phyloP scores from a whole-genome alignment of 768 basidiomycete species.

The Leccinum truebloodii region DNA sequence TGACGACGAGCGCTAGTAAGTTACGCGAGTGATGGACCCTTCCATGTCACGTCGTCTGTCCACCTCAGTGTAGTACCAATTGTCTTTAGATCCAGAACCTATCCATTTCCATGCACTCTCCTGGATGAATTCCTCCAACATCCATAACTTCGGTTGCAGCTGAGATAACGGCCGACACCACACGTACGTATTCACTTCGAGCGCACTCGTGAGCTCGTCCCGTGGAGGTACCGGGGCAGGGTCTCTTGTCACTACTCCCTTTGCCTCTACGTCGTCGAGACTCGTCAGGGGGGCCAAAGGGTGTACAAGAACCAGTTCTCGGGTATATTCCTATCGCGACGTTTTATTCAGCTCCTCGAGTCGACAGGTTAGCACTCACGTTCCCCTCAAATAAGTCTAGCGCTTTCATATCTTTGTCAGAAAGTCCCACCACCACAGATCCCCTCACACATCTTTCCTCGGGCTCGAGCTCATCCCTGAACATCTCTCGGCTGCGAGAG shows the following conservation, averaged over 20 bases:
- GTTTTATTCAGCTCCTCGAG: neutral
- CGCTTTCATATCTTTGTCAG: conserved; percentile 55
- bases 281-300: conserved; percentile 48
- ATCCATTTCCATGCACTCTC: conserved; percentile 83
- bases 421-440: conserved; percentile 74
- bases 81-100: conserved; percentile 37
- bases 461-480: conserved; percentile 47
- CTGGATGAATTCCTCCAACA: conserved; percentile 76
- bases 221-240: conserved; percentile 42
- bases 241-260: conserved; percentile 40
- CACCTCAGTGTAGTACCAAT: conserved; percentile 50
- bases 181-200: conserved; percentile 73
- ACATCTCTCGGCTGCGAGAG: conserved; percentile 45
- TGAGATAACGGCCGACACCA: conserved; percentile 46
- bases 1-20: too few species aligned
- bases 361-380: conserved; percentile 41
- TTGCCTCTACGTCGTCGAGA: conserved; percentile 25
- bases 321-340: conserved; percentile 65
- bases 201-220: conserved; percentile 34
- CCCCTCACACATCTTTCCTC: conserved; percentile 79
- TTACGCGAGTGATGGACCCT: too few species aligned
- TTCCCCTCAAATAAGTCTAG: conserved; percentile 84
- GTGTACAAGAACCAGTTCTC: conserved; percentile 53
- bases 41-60: conserved; percentile 32
- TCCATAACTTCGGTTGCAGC: conserved; percentile 70